Base-by-base conservation (phyloP, 2,329 filamentous ascomycete genomes). In the Microsporum ferrugineum region DNA sequence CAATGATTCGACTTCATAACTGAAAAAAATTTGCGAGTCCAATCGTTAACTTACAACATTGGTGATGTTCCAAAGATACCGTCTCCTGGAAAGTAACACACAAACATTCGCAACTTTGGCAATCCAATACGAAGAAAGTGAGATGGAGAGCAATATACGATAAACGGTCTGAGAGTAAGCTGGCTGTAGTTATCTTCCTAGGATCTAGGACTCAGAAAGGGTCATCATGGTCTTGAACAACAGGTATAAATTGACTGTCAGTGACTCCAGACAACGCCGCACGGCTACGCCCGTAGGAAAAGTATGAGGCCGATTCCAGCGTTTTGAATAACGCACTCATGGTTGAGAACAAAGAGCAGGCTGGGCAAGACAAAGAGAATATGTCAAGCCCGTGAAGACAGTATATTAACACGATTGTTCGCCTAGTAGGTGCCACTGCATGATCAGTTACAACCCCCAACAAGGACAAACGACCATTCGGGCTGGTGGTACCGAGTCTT, bases 11-110 rank as follows among this genome's bases (percentile, higher is more conserved):
- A 33, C 33, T n/a, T 14, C 8, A 23, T 17, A 56, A 2, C 2
- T 43, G 39, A 6, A 36, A 14, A 31, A 10, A 6, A 23, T 41
- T 6, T 17, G n/a, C 5, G 31, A 6, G 5, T 5, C 5, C 8
- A 56, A 36, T 8, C 27, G 12, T 59, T 45, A 5, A 59, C 57
- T 45, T 49, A 59, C 57, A 59, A 47, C 57, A 36, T 31, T 34
- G 27, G 57, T 17, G 39, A 17, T 49, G 41, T 36, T 47, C 57
- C 41, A 36, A 41, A 34, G 14, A 51, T 31, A 31, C 57, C 57
- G 41, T 49, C 57, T 4, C 57, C 57, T 29, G 31, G 41, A 49
- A 36, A 59, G 33, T 27, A 39, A 36, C 4, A 49, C 41, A 49
- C 38, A 23, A 8, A 23, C 57, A 59, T 59, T 27, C 10, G 33